Evolutionary conservation across 2,329 filamentous ascomycete genomes (phyloP).

Genomic region (Cladosporium oxysporum): DNA sequence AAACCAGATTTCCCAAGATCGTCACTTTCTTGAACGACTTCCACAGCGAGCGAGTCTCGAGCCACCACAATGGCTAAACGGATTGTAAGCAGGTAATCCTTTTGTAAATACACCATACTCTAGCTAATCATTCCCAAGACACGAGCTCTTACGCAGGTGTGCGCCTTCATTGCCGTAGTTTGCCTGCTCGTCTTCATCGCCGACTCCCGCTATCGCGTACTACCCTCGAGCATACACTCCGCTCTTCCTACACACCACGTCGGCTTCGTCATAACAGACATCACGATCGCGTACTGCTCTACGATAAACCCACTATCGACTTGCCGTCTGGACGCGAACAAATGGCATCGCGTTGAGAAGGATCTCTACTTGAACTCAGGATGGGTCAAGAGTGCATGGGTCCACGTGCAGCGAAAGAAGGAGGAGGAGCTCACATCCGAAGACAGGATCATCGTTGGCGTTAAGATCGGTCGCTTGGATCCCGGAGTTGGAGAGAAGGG

Average conservation of each 20-base stretch:
- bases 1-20: not conserved
- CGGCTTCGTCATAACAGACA: slow-evolving; percentile 81
- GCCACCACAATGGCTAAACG: slow-evolving; percentile 17
- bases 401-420: slow-evolving; percentile 80
- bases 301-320: slow-evolving; percentile 59
- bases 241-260: slow-evolving; percentile 84
- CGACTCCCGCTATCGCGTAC: slow-evolving; percentile 83
- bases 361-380: slow-evolving; percentile 77
- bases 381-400: slow-evolving; percentile 74
- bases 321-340: slow-evolving; percentile 70
- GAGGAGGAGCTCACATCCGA: slow-evolving; percentile 76
- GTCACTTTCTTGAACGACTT: not conserved
- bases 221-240: slow-evolving; percentile 81
- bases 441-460: slow-evolving; percentile 78
- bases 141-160: slow-evolving; percentile 73
- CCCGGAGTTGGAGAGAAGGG: slow-evolving; percentile 61
- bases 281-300: slow-evolving; percentile 76
- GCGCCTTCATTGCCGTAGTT: slow-evolving; percentile 61
- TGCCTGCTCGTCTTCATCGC: slow-evolving; percentile 76
- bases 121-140: slow-evolving; percentile 36
- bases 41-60: not conserved
- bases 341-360: slow-evolving; percentile 86
- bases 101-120: no score
- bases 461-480: slow-evolving; percentile 72
- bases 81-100: slow-evolving; percentile 10